Conservation (phyloP, 495 filamentous ascomycete genomes). For the Ascobolus immersus region DNA sequence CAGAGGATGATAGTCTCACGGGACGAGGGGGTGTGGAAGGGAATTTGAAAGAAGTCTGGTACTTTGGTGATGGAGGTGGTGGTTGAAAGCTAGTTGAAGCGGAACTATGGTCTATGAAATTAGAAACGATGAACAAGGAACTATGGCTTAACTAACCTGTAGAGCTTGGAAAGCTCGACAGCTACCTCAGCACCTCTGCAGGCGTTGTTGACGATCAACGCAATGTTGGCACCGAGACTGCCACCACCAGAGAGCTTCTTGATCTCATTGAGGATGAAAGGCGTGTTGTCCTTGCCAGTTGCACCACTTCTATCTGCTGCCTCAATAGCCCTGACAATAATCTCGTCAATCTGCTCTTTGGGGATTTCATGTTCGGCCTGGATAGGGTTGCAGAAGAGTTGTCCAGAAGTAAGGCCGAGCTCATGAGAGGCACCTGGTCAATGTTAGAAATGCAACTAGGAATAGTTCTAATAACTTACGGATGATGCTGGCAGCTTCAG, state of each 20-base stretch:
- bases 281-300: slow-evolving; percentile 59
- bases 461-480: slow-evolving; percentile 23
- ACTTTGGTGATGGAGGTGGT: neutral
- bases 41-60: neutral
- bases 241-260: slow-evolving; percentile 48
- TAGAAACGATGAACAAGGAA: neutral
- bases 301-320: slow-evolving; percentile 44
- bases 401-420: slow-evolving; percentile 41
- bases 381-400: slow-evolving; percentile 75
- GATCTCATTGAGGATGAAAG: slow-evolving; percentile 61
- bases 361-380: slow-evolving; percentile 44
- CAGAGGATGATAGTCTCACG: neutral
- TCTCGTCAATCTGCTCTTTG: slow-evolving; percentile 40
- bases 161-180: slow-evolving; percentile 42
- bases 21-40: no score
- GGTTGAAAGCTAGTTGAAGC: neutral
- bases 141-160: slow-evolving; percentile 18
- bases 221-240: slow-evolving; percentile 50
- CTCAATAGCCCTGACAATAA: slow-evolving; percentile 46
- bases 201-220: slow-evolving; percentile 58
- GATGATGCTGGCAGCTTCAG: slow-evolving; percentile 65
- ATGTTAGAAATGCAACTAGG: slow-evolving; percentile 1
- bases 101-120: neutral
- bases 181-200: slow-evolving; percentile 54
- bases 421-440: slow-evolving; percentile 33